A percentile compares a stretch with the other conserved stretches of the same genome.
Conservation (phyloP, 805 yeast species). For the Saccharomycopsis sp. region DNA sequence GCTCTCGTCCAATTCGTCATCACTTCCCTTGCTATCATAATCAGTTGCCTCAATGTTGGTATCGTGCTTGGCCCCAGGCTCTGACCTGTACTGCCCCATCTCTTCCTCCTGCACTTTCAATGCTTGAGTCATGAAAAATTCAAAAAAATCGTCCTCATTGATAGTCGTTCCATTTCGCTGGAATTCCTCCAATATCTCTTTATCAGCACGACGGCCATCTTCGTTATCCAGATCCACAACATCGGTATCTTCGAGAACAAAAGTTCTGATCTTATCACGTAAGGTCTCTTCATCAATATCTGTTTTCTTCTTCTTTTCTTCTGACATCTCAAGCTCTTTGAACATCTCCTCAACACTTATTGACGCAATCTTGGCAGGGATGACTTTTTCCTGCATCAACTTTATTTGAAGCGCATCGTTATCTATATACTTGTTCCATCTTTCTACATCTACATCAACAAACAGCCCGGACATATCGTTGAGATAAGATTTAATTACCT, state of each 20-base stretch:
- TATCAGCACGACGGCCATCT: constrained; percentile 25
- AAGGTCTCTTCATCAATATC: constrained; percentile 14
- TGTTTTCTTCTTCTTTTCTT: constrained; percentile 18
- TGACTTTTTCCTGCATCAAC: neutral
- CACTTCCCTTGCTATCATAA: neutral
- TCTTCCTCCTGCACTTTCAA: constrained; percentile 42
- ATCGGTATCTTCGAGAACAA: constrained; percentile 17
- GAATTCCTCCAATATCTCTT: constrained; percentile 27
- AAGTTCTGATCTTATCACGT: constrained; percentile 1
- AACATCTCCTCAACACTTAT: constrained; percentile 11
- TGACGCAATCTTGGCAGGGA: neutral
- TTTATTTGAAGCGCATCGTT: constrained; percentile 16
- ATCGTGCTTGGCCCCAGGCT: too few relatives aligned
- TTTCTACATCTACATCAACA: constrained; percentile 8
- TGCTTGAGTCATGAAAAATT: constrained; percentile 52
- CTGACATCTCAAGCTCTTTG: constrained; percentile 7
- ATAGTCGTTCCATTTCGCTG: constrained; percentile 36
- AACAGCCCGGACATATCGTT: too few relatives aligned
- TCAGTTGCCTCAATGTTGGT: neutral
- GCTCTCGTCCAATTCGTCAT: neutral
- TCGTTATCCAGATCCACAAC: constrained; percentile 23
- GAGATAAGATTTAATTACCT: neutral
- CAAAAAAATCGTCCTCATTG: constrained; percentile 66
- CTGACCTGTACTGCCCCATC: constrained; percentile 34
- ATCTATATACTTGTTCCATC: constrained; percentile 20